Evolutionary conservation across 352 stramenopile species (phyloP), one percentile per base, ranked within the genome.

Genomic region (Globisporangium abappressorium): DNA sequence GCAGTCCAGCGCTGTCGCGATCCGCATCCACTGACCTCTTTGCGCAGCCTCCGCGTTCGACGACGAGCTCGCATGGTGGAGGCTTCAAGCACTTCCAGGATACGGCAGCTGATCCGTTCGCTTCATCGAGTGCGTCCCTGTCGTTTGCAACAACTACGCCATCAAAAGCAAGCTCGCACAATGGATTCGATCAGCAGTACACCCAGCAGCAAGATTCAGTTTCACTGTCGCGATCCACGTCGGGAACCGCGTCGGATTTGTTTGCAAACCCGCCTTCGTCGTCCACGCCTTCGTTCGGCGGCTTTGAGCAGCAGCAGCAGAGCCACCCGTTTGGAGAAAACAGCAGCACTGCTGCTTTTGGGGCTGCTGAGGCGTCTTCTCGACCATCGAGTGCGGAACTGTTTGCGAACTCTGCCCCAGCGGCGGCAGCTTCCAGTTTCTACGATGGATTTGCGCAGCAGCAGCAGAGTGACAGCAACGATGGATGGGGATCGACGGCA

Each of bases 21-120:
- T 57, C 30, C 2, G 18, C 54, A n/a, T 38, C 47, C 20, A 30
- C 68, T 5, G 57, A 68, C 14, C 46, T 55, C 36, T 68, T 68
- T 8, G 28, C 54, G 5, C 54, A 68, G 34, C 62, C 62, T n/a
- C 62, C 62, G 22, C 62, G 51, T 34, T 68, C 63, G 38, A 30
- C 53, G 9, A 34, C 63, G 54, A 62, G 53, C 33, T 62, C 63
- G 28, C 41, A 41, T 3, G 41, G 41, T 53, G 36, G 64, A 5
- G n/a, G 47, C 24, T 30, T 15, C 2, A 38, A 20, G 30, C 28
- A 62, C 22, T 68, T 68, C n/a, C 59, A 63, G 8, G 63, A 68
- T n/a, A 47, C 62, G 1, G 8, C 26, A 3, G 53, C 54, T 14
- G 72, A 80, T 26, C 63, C 63, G 15, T 77, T 74, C 38, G 58